A percentile compares a stretch with the other conserved stretches of the same genome.
Conservation (phyloP, 257 asterid genomes). For the Verbascum thapsus region DNA sequence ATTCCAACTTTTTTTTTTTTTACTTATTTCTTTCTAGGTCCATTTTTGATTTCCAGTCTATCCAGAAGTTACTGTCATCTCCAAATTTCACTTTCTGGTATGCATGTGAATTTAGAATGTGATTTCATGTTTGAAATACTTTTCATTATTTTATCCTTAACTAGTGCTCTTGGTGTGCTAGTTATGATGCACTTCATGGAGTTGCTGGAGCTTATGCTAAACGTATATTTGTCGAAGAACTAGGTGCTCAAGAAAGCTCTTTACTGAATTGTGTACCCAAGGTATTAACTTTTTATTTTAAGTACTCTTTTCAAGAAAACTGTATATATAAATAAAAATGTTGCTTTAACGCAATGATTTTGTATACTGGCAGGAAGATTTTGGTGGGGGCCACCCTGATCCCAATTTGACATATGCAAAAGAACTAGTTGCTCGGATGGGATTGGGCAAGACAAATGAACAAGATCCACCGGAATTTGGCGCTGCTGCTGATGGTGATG, state of each 20-base stretch:
- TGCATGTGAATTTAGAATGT: conserved; percentile 28
- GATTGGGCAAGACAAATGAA: conserved; percentile 69
- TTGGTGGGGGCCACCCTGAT: conserved; percentile 99
- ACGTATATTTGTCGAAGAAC: conserved; percentile 91
- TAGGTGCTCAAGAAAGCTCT: conserved; percentile 86
- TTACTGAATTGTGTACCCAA: conserved; percentile 88
- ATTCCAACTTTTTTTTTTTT: conserved; percentile 26
- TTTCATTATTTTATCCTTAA: conserved; percentile 19
- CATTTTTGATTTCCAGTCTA: conserved; percentile 87
- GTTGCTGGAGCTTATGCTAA: conserved; percentile 97
- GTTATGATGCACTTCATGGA: conserved; percentile 97
- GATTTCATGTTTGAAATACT: conserved; percentile 11
- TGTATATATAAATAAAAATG: conserved; percentile 9
- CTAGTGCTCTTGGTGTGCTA: conserved; percentile 31
- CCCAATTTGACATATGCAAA: conserved; percentile 97
- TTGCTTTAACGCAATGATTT: conserved; percentile 15
- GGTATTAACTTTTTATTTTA: conserved; percentile 46
- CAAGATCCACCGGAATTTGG: conserved; percentile 97
- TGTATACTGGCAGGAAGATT: conserved; percentile 76
- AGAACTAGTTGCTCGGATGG: conserved; percentile 96
- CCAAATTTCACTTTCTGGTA: conserved; percentile 93
- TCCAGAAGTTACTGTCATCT: conserved; percentile 72
- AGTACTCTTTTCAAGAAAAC: conserved; percentile 10
- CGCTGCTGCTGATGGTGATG: conserved; percentile 99
- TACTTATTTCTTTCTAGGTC: conserved; percentile 55